Base-by-base conservation (phyloP, 2,329 filamentous ascomycete species). In the Xylaria sp. region DNA sequence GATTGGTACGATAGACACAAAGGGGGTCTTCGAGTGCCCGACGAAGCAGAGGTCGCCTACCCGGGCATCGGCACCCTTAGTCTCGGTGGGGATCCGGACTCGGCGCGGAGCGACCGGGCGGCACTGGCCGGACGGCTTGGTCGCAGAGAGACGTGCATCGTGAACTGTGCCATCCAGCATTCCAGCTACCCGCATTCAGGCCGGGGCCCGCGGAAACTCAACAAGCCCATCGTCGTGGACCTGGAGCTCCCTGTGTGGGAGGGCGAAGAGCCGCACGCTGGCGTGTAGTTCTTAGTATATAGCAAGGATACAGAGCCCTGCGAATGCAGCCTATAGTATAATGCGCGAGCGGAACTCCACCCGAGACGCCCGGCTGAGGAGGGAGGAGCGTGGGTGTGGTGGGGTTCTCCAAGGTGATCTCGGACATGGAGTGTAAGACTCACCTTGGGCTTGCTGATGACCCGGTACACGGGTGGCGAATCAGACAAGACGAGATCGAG, bases 201-300 rank as follows among this genome's bases (percentile, higher is more conserved):
- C 8, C 35, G 25, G 0, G 85, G 83, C 1, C 88, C 88, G 18
- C 92, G 90, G 78, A 84, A 80, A 69, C 89, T 92, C 80, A 90
- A 94, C 79, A 92, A 94, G 77, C 91, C 93, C 23, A 91, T 97
- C 72, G 90, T 97, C n/a, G 89, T 97, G 13, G 93, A 97, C 77
- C 76, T 97, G 35, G 89, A 94, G 72, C 81, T 96, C 69, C 90
- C 91, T 0, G 82, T 90, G 23, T 87, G 85, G 83, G 77, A 79
- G 59, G 75, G 74, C 47, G 57, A 60, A 54, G 70, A 70, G 35
- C 60, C 59, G 21, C 18, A 35, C 18, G 32, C 60, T 23, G 37
- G 16, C 29, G 16, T 48, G n/a, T n/a, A n/a, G n/a, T n/a, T n/a
- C n/a, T n/a, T n/a, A n/a, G n/a, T n/a, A n/a, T n/a, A 25, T 47